Base-by-base conservation (phyloP, 192 early-diverging fungal species). In the Mortierella alpina region DNA sequence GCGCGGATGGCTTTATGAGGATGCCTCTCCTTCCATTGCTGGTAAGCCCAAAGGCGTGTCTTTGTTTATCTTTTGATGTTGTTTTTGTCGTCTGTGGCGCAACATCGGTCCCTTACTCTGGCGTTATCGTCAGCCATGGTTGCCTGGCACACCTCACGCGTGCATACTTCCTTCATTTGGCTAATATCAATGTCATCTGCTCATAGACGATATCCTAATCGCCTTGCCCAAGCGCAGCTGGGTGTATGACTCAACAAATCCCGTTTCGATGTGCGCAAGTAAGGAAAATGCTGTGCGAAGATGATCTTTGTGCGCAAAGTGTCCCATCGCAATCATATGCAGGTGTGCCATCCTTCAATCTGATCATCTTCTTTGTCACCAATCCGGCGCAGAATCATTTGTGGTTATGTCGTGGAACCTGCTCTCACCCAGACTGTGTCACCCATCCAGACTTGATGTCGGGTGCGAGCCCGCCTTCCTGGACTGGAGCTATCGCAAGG, bases 361-460 rank as follows among this genome's bases (percentile, higher is more conserved):
- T 22, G 14, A 8, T 6, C 9, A 59, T 59, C 41, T 41, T 41
- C 10, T 41, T 13, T 2, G 15, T 20, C 44, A 63, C 23, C 49
- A 1, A 23, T 3, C 2, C 17, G 48, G 47, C 49, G 12, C 51
- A 80, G 76, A 72, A 68, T 80, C 76, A 20, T 80, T 68, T 46
- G 70, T 52, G 44, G 65, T 80, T 22, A 72, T 80, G 69, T 80
- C 77, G 12, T 80, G 77, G 77, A 80, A 80, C 64, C 11, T 80
- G 22, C 77, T 80, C 8, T 80, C 77, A 20, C 77, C 77, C 22
- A 72, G 60, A 59, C 39, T 80, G 22, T 80, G 77, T 49, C 63
- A 72, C 41, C 64, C 77, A 42, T 57, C 60, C 11, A 46, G 77
- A 41, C 70, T 80, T 22, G 70, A 80, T 64, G 49, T 54, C 11